A percentile compares a stretch with the other conserved stretches of the same genome.
These are phyloP conservation scores for Solanum pinnatisectum DNA, from an alignment of 257 asterid species.

Conservation along the genomic window DNA sequence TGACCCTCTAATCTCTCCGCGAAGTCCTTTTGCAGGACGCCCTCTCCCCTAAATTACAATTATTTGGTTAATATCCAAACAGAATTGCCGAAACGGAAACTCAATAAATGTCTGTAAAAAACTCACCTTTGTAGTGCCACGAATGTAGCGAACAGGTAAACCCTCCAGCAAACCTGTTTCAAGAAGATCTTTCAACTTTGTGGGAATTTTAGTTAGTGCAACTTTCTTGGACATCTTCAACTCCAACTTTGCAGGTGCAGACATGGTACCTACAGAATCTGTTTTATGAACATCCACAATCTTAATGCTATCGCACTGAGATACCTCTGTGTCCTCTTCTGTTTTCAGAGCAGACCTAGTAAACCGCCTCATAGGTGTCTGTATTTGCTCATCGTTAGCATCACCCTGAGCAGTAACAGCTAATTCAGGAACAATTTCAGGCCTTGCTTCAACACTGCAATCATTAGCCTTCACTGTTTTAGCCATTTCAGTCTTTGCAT, in stretches of 20 bases:
- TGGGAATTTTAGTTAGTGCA: slow-evolving; percentile 38
- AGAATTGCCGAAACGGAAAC: neutral
- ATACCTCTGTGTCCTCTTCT: slow-evolving; percentile 17
- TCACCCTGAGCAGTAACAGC: slow-evolving; percentile 3
- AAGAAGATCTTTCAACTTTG: slow-evolving; percentile 70
- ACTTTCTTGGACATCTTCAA: slow-evolving; percentile 64
- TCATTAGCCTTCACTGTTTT: neutral
- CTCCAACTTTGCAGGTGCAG: slow-evolving; percentile 41
- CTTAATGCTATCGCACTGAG: slow-evolving; percentile 3
- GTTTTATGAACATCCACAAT: slow-evolving; percentile 11
- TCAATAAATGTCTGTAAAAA: neutral
- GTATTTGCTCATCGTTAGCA: slow-evolving; percentile 19
- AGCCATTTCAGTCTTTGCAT: neutral
- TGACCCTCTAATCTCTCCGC: slow-evolving; percentile 54
- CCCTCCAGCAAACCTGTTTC: slow-evolving; percentile 85
- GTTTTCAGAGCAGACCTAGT: slow-evolving; percentile 48
- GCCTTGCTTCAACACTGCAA: neutral
- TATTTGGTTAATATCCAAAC: slow-evolving; percentile 6
- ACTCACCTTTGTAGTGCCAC: slow-evolving; percentile 53
- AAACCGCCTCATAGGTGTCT: slow-evolving; percentile 38
- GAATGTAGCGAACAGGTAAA: slow-evolving; percentile 48
- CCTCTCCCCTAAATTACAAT: slow-evolving; percentile 32
- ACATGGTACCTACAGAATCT: slow-evolving; percentile 6
- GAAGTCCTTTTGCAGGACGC: slow-evolving; percentile 36
- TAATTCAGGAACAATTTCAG: neutral